Base-by-base conservation (phyloP, 164 flowering plant species). In the Kingdonia uniflora region DNA sequence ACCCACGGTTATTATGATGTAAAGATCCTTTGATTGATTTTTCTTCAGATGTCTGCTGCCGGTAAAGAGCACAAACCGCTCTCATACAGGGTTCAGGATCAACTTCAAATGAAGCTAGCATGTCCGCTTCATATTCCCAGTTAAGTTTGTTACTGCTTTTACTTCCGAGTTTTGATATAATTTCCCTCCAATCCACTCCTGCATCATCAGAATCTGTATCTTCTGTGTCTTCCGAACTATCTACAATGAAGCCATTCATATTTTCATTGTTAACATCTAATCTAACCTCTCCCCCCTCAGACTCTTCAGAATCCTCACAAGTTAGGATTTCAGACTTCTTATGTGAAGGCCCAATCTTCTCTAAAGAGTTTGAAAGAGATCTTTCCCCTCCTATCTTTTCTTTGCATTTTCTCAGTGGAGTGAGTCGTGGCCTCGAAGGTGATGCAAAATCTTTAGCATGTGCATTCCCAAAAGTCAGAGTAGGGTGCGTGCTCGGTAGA, bases 51-150 rank as follows among this genome's bases (percentile, higher is more conserved):
- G 78, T 80, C 61, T 84, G 90, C 63, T 57, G 84, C 52, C 87
- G 64, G 67, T 80, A 82, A 17, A 87, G 73, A 60, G 83, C 85
- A 68, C 96, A 87, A 11, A 87, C 87, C 29, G 94, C 90, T 57
- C 52, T 75, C 92, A 87, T 77, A 60, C 96, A 87, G 39, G 82
- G 68, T 56, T 71, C 72, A 29, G 80, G 74, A 59, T 75, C 78
- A 64, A 70, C 74, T 19, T 73, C 76, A 64, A 82, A 79, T 38
- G 76, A 82, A 50, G 87, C 69, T 44, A 80, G 82, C 90, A 87
- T 80, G 35, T 82, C 96, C 0, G 67, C 82, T 62, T 80, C 86
- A 44, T 59, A 76, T 17, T 72, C 67, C 90, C 88, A 87, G 51
- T 63, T 55, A 7, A 44, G 44, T 71, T 68, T 10, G 47, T 54